Evolutionary conservation across 163 green algal species (phyloP), one percentile per base, ranked within the genome.

Genomic region (Chloromonas sp.): DNA sequence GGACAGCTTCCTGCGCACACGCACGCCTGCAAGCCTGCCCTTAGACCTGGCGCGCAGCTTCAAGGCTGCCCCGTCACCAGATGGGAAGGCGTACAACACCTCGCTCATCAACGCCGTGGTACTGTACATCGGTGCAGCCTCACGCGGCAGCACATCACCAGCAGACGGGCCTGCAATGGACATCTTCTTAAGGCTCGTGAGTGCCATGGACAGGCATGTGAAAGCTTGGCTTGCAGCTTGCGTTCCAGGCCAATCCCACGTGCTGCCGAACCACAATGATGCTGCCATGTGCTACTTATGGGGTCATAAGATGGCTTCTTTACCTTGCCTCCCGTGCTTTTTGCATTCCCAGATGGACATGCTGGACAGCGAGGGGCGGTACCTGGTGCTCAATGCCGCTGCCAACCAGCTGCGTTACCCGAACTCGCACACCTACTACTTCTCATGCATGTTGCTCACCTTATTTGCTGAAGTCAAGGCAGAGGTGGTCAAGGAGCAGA

Each of bases 341-440:
- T 2, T 14, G 5, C 13, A 2, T 74, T 57, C 13, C 13, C 78
- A 81, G 78, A 8, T 81, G 78, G 58, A 81, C n/a, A 5, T 61
- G 79, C 60, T 57, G 1, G 60, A 83, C 79, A 71, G 79, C n/a
- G 89, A 97, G 90, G 94, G 92, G 0, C 92, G 95, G 66, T 95
- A 97, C 91, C 88, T 98, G 82, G 92, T 99, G 85, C 89, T 99
- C 61, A 99, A 99, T 89, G 96, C 93, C 0, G 91, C 98, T n/a
- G 95, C 97, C 82, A 99, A 99, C 92, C 97, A 99, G 92, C 96
- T 99, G 92, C 93, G 97, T 79, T 99, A 98, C 93, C 97, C 97
- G 84, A 99, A 99, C 93, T 78, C 81, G 11, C 96, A 99, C 94
- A 99, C 97, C 13, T 95, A 98, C 91, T 99, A 98, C 92, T 99